Percentiles rank a stretch among this genome's conserved stretches.
Evolutionary conservation across 441 rosid species (phyloP).

Genomic region (Mallotus japonicus): DNA sequence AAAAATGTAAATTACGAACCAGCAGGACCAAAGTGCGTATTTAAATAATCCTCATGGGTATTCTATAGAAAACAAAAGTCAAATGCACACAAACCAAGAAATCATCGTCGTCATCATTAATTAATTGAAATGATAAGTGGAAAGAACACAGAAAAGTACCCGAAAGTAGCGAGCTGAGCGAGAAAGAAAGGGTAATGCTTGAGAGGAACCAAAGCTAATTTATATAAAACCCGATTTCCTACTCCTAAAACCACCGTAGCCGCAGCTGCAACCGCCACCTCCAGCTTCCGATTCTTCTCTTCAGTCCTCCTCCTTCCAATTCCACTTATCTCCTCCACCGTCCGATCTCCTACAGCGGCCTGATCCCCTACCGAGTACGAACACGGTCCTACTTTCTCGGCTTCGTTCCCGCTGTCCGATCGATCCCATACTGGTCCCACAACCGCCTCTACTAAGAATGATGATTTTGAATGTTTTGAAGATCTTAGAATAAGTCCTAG

Average conservation of each 20-base stretch:
- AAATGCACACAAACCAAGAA: slow-evolving; percentile 1
- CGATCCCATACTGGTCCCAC: slow-evolving; percentile 33
- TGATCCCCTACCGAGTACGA: slow-evolving; percentile 35
- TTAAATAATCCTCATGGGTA: too few relatives aligned
- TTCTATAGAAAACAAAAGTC: background rate
- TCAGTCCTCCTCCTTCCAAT: slow-evolving; percentile 10
- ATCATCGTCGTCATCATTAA: background rate
- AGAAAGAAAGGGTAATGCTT: slow-evolving; percentile 89
- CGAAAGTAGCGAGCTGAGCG: slow-evolving; percentile 91
- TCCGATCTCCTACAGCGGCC: slow-evolving; percentile 19
- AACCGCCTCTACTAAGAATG: slow-evolving; percentile 31
- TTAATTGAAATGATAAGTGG: background rate
- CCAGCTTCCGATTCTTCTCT: slow-evolving; percentile 33
- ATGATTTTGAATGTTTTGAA: slow-evolving; percentile 20
- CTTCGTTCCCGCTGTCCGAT: slow-evolving; percentile 37
- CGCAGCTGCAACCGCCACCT: slow-evolving; percentile 62
- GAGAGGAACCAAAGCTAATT: slow-evolving; percentile 82
- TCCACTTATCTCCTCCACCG: slow-evolving; percentile 21
- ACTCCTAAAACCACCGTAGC: slow-evolving; percentile 74
- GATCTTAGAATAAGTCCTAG: slow-evolving; percentile 35
- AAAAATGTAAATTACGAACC: too few relatives aligned
- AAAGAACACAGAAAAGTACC: slow-evolving; percentile 39
- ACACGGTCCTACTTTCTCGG: slow-evolving; percentile 33
- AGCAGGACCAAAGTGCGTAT: too few relatives aligned
- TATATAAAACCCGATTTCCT: slow-evolving; percentile 81